A percentile compares a stretch with the other conserved stretches of the same genome.
phyloP scores from a whole-genome alignment of 352 stramenopile species.

The Globisporangium heterothallicum region DNA sequence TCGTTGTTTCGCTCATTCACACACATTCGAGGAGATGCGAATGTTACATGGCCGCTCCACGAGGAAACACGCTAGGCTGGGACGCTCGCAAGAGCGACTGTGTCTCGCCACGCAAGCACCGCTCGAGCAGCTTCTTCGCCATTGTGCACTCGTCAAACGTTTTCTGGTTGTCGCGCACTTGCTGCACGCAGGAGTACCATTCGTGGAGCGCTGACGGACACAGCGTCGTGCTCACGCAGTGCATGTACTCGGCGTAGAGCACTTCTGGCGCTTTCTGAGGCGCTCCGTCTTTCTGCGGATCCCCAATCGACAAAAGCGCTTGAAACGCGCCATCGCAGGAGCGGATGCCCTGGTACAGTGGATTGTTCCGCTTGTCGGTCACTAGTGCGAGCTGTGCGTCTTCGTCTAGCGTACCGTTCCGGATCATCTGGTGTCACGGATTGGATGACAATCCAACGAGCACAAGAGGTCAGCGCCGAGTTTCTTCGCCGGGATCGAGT shows the following conservation, averaged over 20 bases:
- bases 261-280: conserved; percentile 28
- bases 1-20: too few relatives aligned
- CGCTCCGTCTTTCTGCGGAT: conserved; percentile 12
- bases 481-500: background rate
- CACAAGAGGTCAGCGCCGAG: too few relatives aligned
- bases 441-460: background rate
- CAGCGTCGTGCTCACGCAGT: conserved; percentile 46
- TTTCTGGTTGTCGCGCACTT: conserved; percentile 29
- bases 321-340: conserved; percentile 49
- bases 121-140: conserved; percentile 63
- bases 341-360: conserved; percentile 44
- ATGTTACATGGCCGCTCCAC: background rate
- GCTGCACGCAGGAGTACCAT: conserved; percentile 50
- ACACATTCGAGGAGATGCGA: too few relatives aligned
- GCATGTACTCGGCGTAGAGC: conserved; percentile 61
- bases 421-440: conserved; percentile 28
- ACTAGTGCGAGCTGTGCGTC: conserved; percentile 36
- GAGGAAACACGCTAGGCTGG: conserved; percentile 58
- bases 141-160: conserved; percentile 39
- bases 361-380: conserved; percentile 26
- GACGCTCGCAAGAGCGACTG: conserved; percentile 55
- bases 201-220: conserved; percentile 44
- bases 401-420: conserved; percentile 32
- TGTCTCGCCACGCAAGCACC: conserved; percentile 63
- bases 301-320: conserved; percentile 30